Conservation (phyloP, 768 basidiomycete genomes). For the Psilocybe cyanescens region DNA sequence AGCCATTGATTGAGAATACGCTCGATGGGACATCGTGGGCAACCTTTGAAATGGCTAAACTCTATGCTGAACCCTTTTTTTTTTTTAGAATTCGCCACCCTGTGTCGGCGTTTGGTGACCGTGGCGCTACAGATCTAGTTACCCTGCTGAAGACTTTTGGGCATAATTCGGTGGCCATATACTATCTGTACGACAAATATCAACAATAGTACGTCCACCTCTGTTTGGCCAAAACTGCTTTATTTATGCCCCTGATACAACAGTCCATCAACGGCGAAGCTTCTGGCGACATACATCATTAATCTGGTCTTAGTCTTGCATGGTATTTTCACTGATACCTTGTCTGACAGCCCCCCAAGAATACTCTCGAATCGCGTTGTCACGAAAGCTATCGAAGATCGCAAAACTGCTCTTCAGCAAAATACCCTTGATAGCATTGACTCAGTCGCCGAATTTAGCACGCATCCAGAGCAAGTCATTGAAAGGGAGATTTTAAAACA, state of each 20-base stretch:
- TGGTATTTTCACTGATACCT: slow-evolving; percentile 15
- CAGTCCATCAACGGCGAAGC: slow-evolving; percentile 15
- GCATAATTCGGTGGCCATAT: slow-evolving; percentile 2
- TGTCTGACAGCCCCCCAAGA: slow-evolving; percentile 13
- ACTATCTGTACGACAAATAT: slow-evolving; percentile 13
- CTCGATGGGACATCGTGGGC: background rate
- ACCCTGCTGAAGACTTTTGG: slow-evolving; percentile 4
- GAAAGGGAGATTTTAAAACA: background rate
- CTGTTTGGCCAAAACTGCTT: too few relatives aligned
- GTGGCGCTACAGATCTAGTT: slow-evolving; percentile 6
- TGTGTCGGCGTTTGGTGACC: slow-evolving; percentile 11
- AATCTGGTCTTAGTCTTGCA: slow-evolving; percentile 21
- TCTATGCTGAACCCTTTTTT: background rate
- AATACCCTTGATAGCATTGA: background rate
- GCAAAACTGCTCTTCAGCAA: background rate
- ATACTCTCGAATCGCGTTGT: slow-evolving; percentile 9
- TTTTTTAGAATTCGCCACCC: background rate
- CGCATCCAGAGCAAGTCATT: slow-evolving; percentile 2
- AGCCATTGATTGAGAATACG: slow-evolving; percentile 5
- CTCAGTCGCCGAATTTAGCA: background rate
- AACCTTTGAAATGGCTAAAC: background rate
- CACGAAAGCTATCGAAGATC: background rate
- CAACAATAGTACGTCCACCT: slow-evolving; percentile 13
- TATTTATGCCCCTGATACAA: too few relatives aligned
- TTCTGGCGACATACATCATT: slow-evolving; percentile 24